A percentile compares a stretch with the other conserved stretches of the same genome.
Evolutionary conservation across 768 basidiomycete species (phyloP).

Genomic region (Fomitopsis serialis): DNA sequence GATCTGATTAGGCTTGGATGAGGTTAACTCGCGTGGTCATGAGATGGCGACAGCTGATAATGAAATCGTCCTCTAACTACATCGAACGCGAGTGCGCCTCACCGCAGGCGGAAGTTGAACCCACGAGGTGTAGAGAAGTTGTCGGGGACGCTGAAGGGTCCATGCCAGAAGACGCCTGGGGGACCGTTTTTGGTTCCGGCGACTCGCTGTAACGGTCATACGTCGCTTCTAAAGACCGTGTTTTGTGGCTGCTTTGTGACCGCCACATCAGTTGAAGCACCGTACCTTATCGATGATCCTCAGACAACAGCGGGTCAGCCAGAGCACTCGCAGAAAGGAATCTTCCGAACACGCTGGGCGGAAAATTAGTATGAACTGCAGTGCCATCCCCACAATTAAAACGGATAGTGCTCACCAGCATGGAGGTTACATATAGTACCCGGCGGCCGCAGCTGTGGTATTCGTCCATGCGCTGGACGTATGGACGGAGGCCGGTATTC

Average conservation of each 20-base stretch:
- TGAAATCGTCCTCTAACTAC: not conserved
- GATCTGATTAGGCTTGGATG: slow-evolving; percentile 18
- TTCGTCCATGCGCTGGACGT: not conserved
- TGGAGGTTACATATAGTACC: not conserved
- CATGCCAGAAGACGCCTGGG: not conserved
- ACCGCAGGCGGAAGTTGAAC: not conserved
- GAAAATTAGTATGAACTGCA: not conserved
- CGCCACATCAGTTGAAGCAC: not conserved
- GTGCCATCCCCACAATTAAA: not conserved
- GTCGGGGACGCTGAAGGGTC: not conserved
- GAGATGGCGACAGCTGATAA: slow-evolving; percentile 1
- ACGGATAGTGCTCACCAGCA: not conserved
- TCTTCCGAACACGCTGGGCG: not conserved
- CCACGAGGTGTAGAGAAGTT: not conserved
- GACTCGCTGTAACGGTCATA: not conserved
- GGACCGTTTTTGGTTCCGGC: not conserved
- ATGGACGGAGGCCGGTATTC: not conserved
- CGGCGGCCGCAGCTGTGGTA: not conserved
- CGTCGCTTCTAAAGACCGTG: not conserved
- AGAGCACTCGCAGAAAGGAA: not conserved
- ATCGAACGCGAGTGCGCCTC: not conserved
- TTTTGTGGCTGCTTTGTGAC: not conserved
- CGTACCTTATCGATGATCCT: slow-evolving; percentile 3
- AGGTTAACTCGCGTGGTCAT: slow-evolving; percentile 21
- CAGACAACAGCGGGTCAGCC: not conserved